Percentiles rank a stretch among this genome's conserved stretches.
These are phyloP conservation scores for Colletotrichum sp. DNA, from an alignment of 2,329 filamentous ascomycete genomes.

Conservation along the genomic window DNA sequence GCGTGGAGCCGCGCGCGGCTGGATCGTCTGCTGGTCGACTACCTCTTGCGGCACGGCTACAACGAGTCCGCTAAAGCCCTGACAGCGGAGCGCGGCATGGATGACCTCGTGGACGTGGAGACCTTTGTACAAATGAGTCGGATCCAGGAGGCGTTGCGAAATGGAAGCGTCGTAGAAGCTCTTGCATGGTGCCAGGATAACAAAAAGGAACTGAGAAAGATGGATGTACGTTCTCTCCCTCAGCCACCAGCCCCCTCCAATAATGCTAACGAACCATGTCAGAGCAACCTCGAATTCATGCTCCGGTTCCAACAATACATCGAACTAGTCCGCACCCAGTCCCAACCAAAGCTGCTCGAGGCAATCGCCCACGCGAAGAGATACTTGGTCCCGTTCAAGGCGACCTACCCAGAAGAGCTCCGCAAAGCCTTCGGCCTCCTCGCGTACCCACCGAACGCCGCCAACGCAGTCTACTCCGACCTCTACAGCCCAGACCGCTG, in stretches of 20 bases:
- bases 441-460: constrained; percentile 69
- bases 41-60: constrained; percentile 85
- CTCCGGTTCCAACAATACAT: constrained; percentile 94
- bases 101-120: constrained; percentile 84
- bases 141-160: constrained; percentile 75
- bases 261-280: constrained; percentile 3
- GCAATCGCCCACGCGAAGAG: constrained; percentile 84
- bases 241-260: background rate
- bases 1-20: constrained; percentile 83
- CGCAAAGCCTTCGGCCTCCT: constrained; percentile 79
- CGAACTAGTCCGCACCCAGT: constrained; percentile 77
- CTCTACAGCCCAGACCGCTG: constrained; percentile 80
- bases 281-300: constrained; percentile 91
- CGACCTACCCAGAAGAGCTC: constrained; percentile 72
- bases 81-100: constrained; percentile 76
- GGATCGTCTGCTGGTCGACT: constrained; percentile 89
- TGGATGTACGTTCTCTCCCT: constrained; percentile 62
- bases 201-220: constrained; percentile 88
- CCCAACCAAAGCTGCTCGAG: constrained; percentile 70
- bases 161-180: constrained; percentile 77
- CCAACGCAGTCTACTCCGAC: constrained; percentile 46
- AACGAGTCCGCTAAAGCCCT: constrained; percentile 76
- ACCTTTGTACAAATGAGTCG: constrained; percentile 84
- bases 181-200: constrained; percentile 93
- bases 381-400: constrained; percentile 73